phyloP scores from a whole-genome alignment of 2,329 filamentous ascomycete species.

The Trichoderma koningiopsis region DNA sequence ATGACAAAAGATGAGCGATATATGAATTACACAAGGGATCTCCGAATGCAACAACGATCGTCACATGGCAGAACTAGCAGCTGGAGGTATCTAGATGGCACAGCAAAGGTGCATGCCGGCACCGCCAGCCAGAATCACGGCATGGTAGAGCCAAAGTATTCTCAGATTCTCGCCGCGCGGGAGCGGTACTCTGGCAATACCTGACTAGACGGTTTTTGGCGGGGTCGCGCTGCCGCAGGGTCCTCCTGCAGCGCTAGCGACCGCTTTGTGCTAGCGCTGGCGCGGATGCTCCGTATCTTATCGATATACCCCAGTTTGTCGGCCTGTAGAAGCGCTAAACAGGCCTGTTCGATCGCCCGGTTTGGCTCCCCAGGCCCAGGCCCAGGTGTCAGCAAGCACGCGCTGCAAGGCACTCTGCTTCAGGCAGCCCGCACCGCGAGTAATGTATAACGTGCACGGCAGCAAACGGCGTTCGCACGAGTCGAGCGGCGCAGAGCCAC shows the following conservation, averaged over 20 bases:
- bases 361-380: background rate
- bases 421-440: conserved; percentile 6
- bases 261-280: conserved; percentile 18
- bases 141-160: background rate
- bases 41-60: conserved; percentile 24
- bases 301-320: conserved; percentile 30
- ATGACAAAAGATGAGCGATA: conserved; percentile 8
- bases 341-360: conserved; percentile 3
- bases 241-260: conserved; percentile 24
- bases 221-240: conserved; percentile 23
- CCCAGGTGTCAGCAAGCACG: background rate
- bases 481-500: conserved; percentile 3
- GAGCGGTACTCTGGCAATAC: background rate
- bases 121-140: background rate
- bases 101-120: conserved; percentile 8
- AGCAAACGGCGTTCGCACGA: conserved; percentile 14
- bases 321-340: conserved; percentile 13
- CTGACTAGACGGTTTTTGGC: background rate
- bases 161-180: background rate
- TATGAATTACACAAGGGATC: conserved; percentile 3
- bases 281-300: conserved; percentile 25
- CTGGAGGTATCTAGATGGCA: background rate
- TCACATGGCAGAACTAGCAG: conserved; percentile 17
- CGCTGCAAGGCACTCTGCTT: conserved; percentile 21
- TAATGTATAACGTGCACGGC: background rate